A percentile compares a stretch with the other conserved stretches of the same genome.
phyloP scores from a whole-genome alignment of 371 early-diverging fungal species.

The Mortierella sp. region DNA sequence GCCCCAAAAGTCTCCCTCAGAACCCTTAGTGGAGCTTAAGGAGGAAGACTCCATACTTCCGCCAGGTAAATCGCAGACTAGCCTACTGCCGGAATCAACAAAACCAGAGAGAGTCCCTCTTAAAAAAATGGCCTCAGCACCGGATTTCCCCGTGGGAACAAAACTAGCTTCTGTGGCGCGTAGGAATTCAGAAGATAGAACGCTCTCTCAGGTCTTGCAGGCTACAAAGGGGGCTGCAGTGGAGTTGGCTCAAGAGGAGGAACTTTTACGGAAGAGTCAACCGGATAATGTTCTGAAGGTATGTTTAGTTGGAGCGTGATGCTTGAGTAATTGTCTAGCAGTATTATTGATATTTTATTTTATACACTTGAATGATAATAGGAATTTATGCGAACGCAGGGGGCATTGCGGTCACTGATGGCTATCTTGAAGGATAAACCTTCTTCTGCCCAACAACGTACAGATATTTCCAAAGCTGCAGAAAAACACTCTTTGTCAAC shows the following conservation, averaged over 20 bases:
- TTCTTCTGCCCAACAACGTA: conserved; percentile 1
- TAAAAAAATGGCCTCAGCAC: conserved; percentile 42
- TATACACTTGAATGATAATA: not conserved
- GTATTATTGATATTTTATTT: not conserved
- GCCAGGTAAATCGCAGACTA: conserved; percentile 2
- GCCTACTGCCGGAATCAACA: not conserved
- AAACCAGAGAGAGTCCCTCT: conserved; percentile 17
- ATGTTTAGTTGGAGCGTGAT: not conserved
- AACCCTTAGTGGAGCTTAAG: not conserved
- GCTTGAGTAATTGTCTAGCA: not conserved
- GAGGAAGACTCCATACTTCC: conserved; percentile 1
- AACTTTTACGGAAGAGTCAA: conserved; percentile 40
- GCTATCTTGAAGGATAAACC: conserved; percentile 39
- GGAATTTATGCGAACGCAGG: conserved; percentile 59
- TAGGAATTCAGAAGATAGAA: conserved; percentile 44
- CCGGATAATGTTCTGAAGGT: conserved; percentile 56
- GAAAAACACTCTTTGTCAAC: conserved; percentile 25
- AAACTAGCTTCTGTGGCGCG: conserved; percentile 26
- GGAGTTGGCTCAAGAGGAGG: conserved; percentile 51
- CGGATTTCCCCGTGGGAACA: conserved; percentile 35
- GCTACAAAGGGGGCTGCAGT: conserved; percentile 45
- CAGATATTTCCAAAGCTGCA: conserved; percentile 13
- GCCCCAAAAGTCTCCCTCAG: not conserved
- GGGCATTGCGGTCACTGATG: conserved; percentile 55
- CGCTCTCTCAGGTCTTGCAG: conserved; percentile 19